Percentiles rank a stretch among this genome's conserved stretches.
Conservation (phyloP, 75 land plant species). For the Cupressus sempervirens region DNA sequence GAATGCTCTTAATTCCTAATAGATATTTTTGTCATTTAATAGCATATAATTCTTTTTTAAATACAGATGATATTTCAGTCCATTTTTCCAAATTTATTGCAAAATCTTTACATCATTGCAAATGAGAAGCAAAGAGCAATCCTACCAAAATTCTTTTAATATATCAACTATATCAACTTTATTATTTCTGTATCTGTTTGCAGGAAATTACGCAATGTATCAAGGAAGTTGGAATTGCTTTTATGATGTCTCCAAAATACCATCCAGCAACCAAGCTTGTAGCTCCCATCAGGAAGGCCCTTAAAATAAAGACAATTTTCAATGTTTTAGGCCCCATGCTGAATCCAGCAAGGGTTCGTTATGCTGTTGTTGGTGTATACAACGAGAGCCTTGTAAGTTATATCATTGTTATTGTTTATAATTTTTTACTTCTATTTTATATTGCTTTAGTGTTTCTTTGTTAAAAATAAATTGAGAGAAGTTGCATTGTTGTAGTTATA, state of each 20-base stretch:
- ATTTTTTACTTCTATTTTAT: conserved; percentile 7
- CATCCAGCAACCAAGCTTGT: conserved; percentile 96
- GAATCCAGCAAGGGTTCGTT: conserved; percentile 87
- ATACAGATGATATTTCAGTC: neutral
- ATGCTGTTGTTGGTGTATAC: conserved; percentile 94
- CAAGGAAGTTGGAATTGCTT: conserved; percentile 81
- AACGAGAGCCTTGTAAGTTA: conserved; percentile 64
- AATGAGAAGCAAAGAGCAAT: neutral
- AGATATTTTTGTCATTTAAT: neutral
- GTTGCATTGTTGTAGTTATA: neutral
- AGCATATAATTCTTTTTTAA: neutral
- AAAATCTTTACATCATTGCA: neutral
- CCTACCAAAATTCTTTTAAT: neutral
- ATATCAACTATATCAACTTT: conserved; percentile 1
- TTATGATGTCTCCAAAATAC: conserved; percentile 86
- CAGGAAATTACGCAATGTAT: conserved; percentile 73
- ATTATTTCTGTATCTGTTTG: neutral
- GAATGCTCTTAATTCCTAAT: neutral
- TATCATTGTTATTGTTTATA: neutral
- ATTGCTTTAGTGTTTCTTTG: neutral
- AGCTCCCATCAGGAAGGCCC: conserved; percentile 81
- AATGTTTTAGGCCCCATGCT: conserved; percentile 96
- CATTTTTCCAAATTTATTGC: neutral
- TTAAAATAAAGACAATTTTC: conserved; percentile 89
- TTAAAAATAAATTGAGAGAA: neutral